Conservation (phyloP, 768 basidiomycete species). For the Inosperma sp. region DNA sequence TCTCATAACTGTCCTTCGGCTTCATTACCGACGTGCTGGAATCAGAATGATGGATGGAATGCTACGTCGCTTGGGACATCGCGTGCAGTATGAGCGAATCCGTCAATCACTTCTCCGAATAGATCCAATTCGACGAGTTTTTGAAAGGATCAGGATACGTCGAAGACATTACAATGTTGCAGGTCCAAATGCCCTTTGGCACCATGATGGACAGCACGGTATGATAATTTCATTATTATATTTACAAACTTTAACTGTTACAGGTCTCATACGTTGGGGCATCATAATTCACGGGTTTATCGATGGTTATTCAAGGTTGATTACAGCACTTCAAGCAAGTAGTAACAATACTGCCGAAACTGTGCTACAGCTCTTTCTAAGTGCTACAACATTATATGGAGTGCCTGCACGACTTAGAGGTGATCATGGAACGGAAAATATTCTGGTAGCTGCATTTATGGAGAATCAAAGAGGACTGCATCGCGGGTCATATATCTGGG, state of each 20-base stretch:
- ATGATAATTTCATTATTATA: not conserved
- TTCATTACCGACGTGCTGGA: constrained; percentile 3
- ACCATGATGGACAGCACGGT: constrained; percentile 38
- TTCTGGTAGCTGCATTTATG: constrained; percentile 32
- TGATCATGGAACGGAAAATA: constrained; percentile 39
- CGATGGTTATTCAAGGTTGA: constrained; percentile 26
- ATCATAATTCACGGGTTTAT: constrained; percentile 33
- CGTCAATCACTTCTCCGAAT: not conserved
- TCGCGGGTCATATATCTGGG: constrained; percentile 35
- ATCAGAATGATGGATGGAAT: not conserved
- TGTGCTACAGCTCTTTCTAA: constrained; percentile 32
- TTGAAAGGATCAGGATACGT: not conserved
- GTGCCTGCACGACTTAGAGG: constrained; percentile 30
- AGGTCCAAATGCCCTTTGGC: constrained; percentile 15
- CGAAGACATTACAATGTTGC: constrained; percentile 3
- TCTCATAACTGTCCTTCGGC: not conserved
- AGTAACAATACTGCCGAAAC: constrained; percentile 37
- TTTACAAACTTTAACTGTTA: not conserved
- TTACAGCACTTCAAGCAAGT: constrained; percentile 30
- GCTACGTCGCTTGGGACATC: not conserved
- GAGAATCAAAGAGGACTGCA: constrained; percentile 14
- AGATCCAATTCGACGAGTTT: not conserved
- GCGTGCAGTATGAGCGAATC: not conserved
- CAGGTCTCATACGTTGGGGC: constrained; percentile 30
- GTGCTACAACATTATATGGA: constrained; percentile 21